Base-by-base conservation (phyloP, 75 land plant genomes). In the Pinus tabuliformis region DNA sequence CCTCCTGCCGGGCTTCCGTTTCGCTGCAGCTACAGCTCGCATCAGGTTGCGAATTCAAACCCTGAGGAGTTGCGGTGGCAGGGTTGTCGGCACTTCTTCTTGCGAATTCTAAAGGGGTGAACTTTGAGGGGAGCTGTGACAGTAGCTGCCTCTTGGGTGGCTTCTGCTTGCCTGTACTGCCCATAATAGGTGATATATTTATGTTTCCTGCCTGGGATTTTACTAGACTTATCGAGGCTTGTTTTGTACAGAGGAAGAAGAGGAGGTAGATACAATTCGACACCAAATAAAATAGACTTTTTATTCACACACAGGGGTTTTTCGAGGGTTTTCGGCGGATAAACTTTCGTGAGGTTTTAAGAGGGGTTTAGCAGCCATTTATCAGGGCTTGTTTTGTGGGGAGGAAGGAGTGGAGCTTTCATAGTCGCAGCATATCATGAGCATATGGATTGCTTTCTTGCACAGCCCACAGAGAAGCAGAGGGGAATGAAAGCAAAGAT, bases 11-110 rank as follows among this genome's bases (percentile, higher is more conserved):
- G n/a, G 73, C 58, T 22, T 78, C 79, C 8, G 74, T 73, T 8
- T 78, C 79, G 26, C 58, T 56, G 21, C 54, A 70, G 79, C 61
- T 78, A 74, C 20, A 37, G 77, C 77, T 68, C 22, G 12, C 72
- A n/a, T 42, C 72, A 68, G 72, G 2, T 39, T 68, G 72, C 3
- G 49, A 21, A 17, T 39, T 68, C 54, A 42, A 39, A 42, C 72
- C 49, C 54, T 64, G 22, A 8, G 8, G 3, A 22, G 3, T 39
- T 36, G 39, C n/a, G 4, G 12, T 39, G 13, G 14, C 72, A 68
- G 4, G 72, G 36, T 37, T 68, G 12, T 39, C 72, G 0, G 24
- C n/a, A 15, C n/a, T 3, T 68, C 42, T 68, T 39, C n/a, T 64
- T 49, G 9, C 1, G 54, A 11, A 49, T 49, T 49, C 54, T 45